These are phyloP conservation scores for Parasitella parasitica DNA, from an alignment of 371 early-diverging fungal species.

Conservation along the genomic window DNA sequence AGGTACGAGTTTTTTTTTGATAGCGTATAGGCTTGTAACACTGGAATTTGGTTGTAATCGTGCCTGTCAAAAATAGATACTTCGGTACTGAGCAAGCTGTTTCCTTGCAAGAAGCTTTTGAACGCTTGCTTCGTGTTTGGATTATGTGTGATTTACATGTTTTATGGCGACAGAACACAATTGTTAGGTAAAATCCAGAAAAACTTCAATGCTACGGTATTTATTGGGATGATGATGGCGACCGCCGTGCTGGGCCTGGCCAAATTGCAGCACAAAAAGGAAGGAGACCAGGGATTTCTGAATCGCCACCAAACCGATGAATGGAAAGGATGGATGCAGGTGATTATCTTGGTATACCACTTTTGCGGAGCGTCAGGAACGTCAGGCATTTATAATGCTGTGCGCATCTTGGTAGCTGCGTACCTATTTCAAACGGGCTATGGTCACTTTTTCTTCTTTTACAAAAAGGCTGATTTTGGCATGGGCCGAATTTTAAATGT, in stretches of 20 bases:
- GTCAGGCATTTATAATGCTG: constrained; percentile 67
- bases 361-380: constrained; percentile 64
- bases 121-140: constrained; percentile 43
- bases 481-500: constrained; percentile 58
- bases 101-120: not conserved
- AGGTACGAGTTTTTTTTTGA: constrained; percentile 17
- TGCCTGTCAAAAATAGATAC: not conserved
- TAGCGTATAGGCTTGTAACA: too few species aligned
- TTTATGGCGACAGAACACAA: constrained; percentile 65
- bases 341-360: constrained; percentile 74
- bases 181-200: constrained; percentile 71
- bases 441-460: constrained; percentile 73
- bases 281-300: constrained; percentile 55
- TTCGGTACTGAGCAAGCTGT: not conserved
- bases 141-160: constrained; percentile 55
- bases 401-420: constrained; percentile 71
- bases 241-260: constrained; percentile 41
- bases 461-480: constrained; percentile 70
- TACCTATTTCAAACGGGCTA: constrained; percentile 83
- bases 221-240: constrained; percentile 39
- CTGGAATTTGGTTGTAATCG: too few species aligned
- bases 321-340: constrained; percentile 90
- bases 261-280: constrained; percentile 34
- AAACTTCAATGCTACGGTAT: constrained; percentile 43
- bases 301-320: constrained; percentile 79